Conservation (phyloP, 2,329 filamentous ascomycete species). For the Trichoderma simmonsii region DNA sequence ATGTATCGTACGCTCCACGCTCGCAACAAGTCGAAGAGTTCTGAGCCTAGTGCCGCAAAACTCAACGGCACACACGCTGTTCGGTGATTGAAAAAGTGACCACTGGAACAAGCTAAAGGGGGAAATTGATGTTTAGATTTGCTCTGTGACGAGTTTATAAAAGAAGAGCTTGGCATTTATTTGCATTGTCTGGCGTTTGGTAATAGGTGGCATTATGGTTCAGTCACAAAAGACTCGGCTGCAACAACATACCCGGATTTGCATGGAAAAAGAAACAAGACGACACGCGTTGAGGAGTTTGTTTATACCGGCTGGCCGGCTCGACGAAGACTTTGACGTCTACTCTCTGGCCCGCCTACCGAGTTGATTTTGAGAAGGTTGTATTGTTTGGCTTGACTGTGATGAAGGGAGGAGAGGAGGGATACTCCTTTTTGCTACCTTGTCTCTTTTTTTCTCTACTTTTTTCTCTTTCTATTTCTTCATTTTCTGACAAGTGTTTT, state of each 20-base stretch:
- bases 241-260: constrained; percentile 31
- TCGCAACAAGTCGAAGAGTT: constrained; percentile 32
- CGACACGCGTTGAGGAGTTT: constrained; percentile 24
- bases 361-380: constrained; percentile 10
- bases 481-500: neutral
- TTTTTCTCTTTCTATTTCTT: neutral
- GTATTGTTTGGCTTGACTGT: constrained; percentile 6
- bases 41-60: constrained; percentile 29
- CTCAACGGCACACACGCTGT: constrained; percentile 32
- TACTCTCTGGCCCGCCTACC: neutral
- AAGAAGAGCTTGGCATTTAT: constrained; percentile 22
- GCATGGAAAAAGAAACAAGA: constrained; percentile 23
- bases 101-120: neutral
- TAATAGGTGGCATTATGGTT: constrained; percentile 24
- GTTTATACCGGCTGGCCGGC: constrained; percentile 18
- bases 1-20: constrained; percentile 43
- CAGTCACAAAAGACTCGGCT: constrained; percentile 23
- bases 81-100: constrained; percentile 10
- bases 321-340: constrained; percentile 10
- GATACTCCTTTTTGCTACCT: neutral
- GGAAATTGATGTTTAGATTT: constrained; percentile 7
- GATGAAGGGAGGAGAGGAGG: neutral
- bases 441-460: neutral
- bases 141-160: constrained; percentile 18
- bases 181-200: constrained; percentile 29